Base-by-base conservation (phyloP, 495 filamentous ascomycete species). In the Articulospora tetracladia region DNA sequence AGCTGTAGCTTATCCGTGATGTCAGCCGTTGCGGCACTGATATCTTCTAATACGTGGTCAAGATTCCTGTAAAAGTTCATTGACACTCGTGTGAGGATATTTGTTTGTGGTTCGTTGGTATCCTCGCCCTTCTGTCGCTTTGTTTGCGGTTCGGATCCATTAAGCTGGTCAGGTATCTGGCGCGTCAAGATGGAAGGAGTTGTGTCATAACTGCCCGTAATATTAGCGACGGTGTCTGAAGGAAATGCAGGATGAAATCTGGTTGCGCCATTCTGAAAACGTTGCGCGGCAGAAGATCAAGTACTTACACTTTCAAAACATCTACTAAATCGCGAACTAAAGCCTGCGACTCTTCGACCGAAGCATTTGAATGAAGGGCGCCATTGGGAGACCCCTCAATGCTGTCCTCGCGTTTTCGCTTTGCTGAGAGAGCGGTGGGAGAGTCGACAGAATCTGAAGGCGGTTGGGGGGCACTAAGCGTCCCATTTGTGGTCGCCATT, bases 361-460 rank as follows among this genome's bases (percentile, higher is more conserved):
- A 58, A 30, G 47, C 65, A 66, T 72, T 73, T 6, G 64, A 57
- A 22, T 55, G 57, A 28, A 60, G 51, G 60, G 48, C 32, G 64
- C 56, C 59, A 67, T 73, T 70, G 60, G 63, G 39, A 23, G 58
- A 26, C 47, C 51, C 48, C 17, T 75, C 74, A 57, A 77, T 74
- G 63, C 60, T 73, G 11, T 74, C 60, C 66, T 80, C 81, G 75
- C 79, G 81, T 71, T 83, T 83, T 66, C 81, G 77, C 73, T 83
- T 83, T 69, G 73, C 73, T 48, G 77, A 75, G 25, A 60, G 56
- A 10, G 27, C 48, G 32, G 46, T 24, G 17, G 62, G 59, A 23
- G 60, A 22, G 41, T 57, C 52, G 20, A 65, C 26, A 26, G 57
- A 41, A 10, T 65, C 67, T 17, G 22, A 30, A 22, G 55, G n/a